Evolutionary conservation across 306 rosid genomes (phyloP).

Genomic region (Lablab purpureus): DNA sequence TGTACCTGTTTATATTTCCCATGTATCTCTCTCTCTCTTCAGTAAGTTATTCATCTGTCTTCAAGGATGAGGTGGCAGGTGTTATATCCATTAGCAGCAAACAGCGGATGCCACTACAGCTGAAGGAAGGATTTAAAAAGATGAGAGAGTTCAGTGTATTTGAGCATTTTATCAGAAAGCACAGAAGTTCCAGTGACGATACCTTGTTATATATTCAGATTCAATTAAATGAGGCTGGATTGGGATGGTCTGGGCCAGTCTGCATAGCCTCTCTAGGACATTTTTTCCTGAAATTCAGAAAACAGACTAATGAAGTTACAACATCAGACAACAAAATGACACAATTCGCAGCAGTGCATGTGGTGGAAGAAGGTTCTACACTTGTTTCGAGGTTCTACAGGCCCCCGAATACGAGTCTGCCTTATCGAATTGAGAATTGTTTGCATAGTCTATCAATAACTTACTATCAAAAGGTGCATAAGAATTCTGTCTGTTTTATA

Average conservation of each 20-base stretch:
- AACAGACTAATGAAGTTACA: constrained; percentile 54
- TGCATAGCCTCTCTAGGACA: constrained; percentile 92
- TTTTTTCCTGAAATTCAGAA: constrained; percentile 90
- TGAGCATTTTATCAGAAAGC: constrained; percentile 80
- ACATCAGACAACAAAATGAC: constrained; percentile 50
- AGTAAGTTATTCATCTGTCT: constrained; percentile 35
- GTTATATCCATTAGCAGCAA: constrained; percentile 62
- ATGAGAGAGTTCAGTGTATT: constrained; percentile 70
- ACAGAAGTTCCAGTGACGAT: constrained; percentile 65
- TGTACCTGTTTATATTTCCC: constrained; percentile 17
- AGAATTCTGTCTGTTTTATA: constrained; percentile 30
- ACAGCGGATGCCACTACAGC: constrained; percentile 64
- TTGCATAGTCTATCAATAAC: constrained; percentile 70
- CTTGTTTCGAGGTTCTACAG: constrained; percentile 76
- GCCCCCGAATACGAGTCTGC: constrained; percentile 82
- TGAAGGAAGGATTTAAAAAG: constrained; percentile 67
- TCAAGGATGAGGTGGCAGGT: constrained; percentile 79
- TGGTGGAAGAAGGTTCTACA: constrained; percentile 90
- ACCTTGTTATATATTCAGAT: constrained; percentile 71
- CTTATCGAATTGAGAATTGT: constrained; percentile 88
- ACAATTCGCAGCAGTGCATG: constrained; percentile 80
- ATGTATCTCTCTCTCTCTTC: constrained; percentile 30
- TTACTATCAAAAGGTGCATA: constrained; percentile 83
- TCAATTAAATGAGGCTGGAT: constrained; percentile 62
- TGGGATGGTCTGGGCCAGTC: constrained; percentile 94